Evolutionary conservation across 495 filamentous ascomycete species (phyloP).

Genomic region (Lophiotrema nucula): DNA sequence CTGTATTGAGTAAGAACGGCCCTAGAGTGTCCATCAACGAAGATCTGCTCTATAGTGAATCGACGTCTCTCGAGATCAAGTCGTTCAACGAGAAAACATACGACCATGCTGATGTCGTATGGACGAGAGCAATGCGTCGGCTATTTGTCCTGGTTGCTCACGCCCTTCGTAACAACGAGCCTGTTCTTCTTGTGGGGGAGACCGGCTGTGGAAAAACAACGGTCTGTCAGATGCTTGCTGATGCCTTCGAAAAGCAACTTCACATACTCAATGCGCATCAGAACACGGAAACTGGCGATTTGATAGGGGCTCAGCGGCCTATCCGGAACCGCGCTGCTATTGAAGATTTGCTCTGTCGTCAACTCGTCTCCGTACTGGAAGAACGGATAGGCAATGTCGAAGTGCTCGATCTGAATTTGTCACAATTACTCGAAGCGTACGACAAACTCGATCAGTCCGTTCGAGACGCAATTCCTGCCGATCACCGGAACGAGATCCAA

Average conservation of each 20-base stretch:
- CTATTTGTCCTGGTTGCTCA: conserved; percentile 81
- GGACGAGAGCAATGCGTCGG: conserved; percentile 92
- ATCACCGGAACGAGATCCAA: conserved; percentile 57
- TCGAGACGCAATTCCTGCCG: conserved; percentile 47
- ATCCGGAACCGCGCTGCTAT: conserved; percentile 77
- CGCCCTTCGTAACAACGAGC: conserved; percentile 87
- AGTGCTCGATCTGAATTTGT: conserved; percentile 42
- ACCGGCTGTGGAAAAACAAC: conserved; percentile 98
- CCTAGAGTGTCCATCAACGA: conserved; percentile 70
- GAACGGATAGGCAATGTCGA: conserved; percentile 18
- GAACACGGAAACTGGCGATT: conserved; percentile 93
- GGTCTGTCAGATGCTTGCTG: conserved; percentile 87
- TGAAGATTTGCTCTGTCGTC: conserved; percentile 60
- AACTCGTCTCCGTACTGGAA: conserved; percentile 55
- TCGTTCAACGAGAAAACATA: conserved; percentile 48
- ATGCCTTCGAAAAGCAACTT: conserved; percentile 69
- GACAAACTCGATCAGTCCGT: conserved; percentile 41
- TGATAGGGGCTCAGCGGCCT: conserved; percentile 93
- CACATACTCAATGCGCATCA: conserved; percentile 96
- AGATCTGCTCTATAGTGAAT: conserved; percentile 63
- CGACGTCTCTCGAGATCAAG: conserved; percentile 53
- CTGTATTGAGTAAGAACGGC: conserved; percentile 65
- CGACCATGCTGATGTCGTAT: conserved; percentile 67
- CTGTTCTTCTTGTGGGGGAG: conserved; percentile 89
- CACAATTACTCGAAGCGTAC: conserved; percentile 52